phyloP scores from a whole-genome alignment of 208 protist species.

The Crithidia bombi region DNA sequence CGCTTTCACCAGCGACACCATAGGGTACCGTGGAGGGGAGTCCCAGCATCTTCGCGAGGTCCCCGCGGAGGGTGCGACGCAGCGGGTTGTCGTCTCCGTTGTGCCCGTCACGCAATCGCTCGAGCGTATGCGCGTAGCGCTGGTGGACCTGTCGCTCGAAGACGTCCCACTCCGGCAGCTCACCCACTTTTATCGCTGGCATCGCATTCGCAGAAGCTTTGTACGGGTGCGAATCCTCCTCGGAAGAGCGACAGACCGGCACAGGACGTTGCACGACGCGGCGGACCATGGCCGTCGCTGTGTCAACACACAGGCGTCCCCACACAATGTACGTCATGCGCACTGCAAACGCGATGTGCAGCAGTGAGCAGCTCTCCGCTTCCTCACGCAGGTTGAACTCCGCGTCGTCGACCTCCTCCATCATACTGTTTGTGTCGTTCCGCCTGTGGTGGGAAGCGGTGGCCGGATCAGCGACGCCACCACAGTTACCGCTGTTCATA shows the following conservation, averaged over 20 bases:
- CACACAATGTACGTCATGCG: slow-evolving; percentile 85
- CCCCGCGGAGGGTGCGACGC: slow-evolving; percentile 18
- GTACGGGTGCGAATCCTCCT: background rate
- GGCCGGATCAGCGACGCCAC: background rate
- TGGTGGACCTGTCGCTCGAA: slow-evolving; percentile 24
- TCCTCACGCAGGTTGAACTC: slow-evolving; percentile 76
- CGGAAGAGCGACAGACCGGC: slow-evolving; percentile 8
- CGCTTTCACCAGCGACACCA: background rate
- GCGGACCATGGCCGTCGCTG: slow-evolving; percentile 14
- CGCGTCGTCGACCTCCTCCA: slow-evolving; percentile 18
- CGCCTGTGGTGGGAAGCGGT: background rate
- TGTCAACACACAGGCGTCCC: slow-evolving; percentile 39
- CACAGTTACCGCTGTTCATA: slow-evolving; percentile 4
- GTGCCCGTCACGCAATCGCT: slow-evolving; percentile 20
- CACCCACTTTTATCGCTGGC: background rate
- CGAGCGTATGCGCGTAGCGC: slow-evolving; percentile 12
- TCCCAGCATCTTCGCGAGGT: background rate
- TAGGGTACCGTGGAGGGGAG: background rate
- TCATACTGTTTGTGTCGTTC: background rate
- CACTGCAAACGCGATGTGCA: slow-evolving; percentile 69
- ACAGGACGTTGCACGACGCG: slow-evolving; percentile 19
- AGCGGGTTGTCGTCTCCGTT: slow-evolving; percentile 34
- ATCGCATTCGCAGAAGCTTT: background rate
- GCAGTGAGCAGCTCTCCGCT: slow-evolving; percentile 69
- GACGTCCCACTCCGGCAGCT: slow-evolving; percentile 26